Percentiles rank a stretch among this genome's conserved stretches.
Evolutionary conservation across 345 rosid genomes (phyloP).

Genomic region (Euphorbia tirucalli): DNA sequence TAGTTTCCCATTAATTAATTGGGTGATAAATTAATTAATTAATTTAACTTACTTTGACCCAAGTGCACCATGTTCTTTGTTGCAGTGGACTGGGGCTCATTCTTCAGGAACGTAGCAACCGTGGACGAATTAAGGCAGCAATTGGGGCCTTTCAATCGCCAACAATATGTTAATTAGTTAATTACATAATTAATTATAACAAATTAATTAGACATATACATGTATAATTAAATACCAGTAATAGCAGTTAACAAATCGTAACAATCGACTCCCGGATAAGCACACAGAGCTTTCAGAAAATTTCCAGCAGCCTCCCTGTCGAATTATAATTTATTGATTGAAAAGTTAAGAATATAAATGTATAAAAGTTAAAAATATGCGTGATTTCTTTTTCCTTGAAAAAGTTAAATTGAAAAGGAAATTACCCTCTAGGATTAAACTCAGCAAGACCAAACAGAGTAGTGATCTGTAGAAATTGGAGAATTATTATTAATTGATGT

Average conservation of each 20-base stretch:
- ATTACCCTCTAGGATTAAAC: constrained; percentile 83
- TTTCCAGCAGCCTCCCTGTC: constrained; percentile 46
- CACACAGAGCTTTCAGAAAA: constrained; percentile 54
- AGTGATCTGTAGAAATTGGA: constrained; percentile 42
- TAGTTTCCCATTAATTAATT: not conserved
- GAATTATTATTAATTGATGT: not conserved
- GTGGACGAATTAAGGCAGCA: constrained; percentile 85
- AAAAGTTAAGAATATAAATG: not conserved
- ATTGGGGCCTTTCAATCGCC: constrained; percentile 51
- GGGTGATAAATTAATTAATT: no score
- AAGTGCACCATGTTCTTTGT: constrained; percentile 84
- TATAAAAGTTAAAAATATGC: not conserved
- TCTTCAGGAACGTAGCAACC: constrained; percentile 45
- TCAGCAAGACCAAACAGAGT: constrained; percentile 54
- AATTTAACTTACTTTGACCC: constrained; percentile 62
- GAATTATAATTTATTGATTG: not conserved
- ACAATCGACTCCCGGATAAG: constrained; percentile 62
- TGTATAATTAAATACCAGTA: constrained; percentile 50
- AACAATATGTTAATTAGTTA: not conserved
- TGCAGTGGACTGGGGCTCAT: constrained; percentile 81
- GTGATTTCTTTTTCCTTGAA: no score
- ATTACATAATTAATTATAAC: not conserved
- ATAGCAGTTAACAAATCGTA: constrained; percentile 59
- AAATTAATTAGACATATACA: no score
- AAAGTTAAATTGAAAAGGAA: no score